Evolutionary conservation across 1,284 basidiomycete genomes (phyloP), one percentile per base, ranked within the genome.

Genomic region (Pyrrhoderma lamaoense): DNA sequence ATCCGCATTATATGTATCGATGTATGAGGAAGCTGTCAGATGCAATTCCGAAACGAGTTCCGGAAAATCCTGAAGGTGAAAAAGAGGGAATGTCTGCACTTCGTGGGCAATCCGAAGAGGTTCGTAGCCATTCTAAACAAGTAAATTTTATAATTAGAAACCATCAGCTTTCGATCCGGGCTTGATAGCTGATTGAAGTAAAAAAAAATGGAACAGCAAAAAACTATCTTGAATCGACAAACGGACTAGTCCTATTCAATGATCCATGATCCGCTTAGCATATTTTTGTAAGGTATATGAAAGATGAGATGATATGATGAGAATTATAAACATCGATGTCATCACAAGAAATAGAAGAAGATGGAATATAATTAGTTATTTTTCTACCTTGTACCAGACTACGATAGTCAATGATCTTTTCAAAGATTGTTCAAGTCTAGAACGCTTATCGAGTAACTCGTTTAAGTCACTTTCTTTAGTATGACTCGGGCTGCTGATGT

Each of bases 341-440:
- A 43, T 9, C 43, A 19, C 25, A 36, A 39, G 11, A 19, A 44
- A 11, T 53, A 31, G 34, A 45, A 27, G 31, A 45, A 16, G 38
- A 23, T 9, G n/a, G n/a, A n/a, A n/a, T n/a, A n/a, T n/a, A n/a
- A n/a, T n/a, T n/a, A n/a, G n/a, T n/a, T n/a, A n/a, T 23, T 22
- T 8, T 57, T 66, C 59, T 55, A 79, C 78, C 67, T 79, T 76
- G 65, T 82, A 80, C 81, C 82, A 84, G 53, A 83, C 76, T 40
- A 84, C 74, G 52, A 84, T 70, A 1, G 78, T 83, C 7, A 82
- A 71, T 5, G 79, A 77, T 25, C 72, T 44, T 45, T 57, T 57
- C 13, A 52, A 40, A 8, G 54, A 48, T 31, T 45, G 45, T 39
- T 56, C 54, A 21, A 56, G 45, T 46, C 37, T 45, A 16, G 51